Conservation (phyloP, 352 stramenopile species). For the Lagenidium giganteum region DNA sequence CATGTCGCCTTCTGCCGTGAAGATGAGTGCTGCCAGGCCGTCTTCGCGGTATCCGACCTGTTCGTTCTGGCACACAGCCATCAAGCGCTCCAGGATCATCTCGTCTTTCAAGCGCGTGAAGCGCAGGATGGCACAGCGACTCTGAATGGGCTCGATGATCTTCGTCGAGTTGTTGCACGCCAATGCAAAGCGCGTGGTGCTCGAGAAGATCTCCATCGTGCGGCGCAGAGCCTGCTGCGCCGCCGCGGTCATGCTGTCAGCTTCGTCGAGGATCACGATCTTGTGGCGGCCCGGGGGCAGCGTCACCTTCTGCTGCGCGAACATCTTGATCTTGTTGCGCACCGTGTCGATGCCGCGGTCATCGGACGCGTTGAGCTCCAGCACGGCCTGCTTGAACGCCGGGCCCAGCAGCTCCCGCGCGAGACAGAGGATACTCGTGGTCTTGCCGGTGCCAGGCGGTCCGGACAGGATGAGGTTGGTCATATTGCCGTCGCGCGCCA, state of each 20-base stretch:
- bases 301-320: slow-evolving; percentile 98
- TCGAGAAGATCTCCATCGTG: slow-evolving; percentile 99
- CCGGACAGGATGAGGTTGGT: slow-evolving; percentile 98
- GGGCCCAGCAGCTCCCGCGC: slow-evolving; percentile 85
- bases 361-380: slow-evolving; percentile 99
- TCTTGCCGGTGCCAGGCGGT: slow-evolving; percentile 92
- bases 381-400: slow-evolving; percentile 86
- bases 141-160: slow-evolving; percentile 99
- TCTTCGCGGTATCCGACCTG: slow-evolving; percentile 84
- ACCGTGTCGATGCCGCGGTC: slow-evolving; percentile 88
- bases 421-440: slow-evolving; percentile 90
- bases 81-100: slow-evolving; percentile 92
- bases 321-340: slow-evolving; percentile 99
- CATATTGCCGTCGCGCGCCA: slow-evolving; percentile 96
- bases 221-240: slow-evolving; percentile 97
- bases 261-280: slow-evolving; percentile 99
- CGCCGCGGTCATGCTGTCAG: slow-evolving; percentile 96
- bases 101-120: slow-evolving; percentile 95
- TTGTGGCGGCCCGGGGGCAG: slow-evolving; percentile 92
- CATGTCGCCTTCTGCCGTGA: slow-evolving; percentile 99
- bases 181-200: slow-evolving; percentile 97
- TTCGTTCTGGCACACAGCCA: slow-evolving; percentile 93
- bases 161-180: slow-evolving; percentile 99
- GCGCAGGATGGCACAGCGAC: slow-evolving; percentile 96
- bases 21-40: slow-evolving; percentile 97